Base-by-base conservation (phyloP, 2,329 filamentous ascomycete genomes). In the Endothia cerciana region DNA sequence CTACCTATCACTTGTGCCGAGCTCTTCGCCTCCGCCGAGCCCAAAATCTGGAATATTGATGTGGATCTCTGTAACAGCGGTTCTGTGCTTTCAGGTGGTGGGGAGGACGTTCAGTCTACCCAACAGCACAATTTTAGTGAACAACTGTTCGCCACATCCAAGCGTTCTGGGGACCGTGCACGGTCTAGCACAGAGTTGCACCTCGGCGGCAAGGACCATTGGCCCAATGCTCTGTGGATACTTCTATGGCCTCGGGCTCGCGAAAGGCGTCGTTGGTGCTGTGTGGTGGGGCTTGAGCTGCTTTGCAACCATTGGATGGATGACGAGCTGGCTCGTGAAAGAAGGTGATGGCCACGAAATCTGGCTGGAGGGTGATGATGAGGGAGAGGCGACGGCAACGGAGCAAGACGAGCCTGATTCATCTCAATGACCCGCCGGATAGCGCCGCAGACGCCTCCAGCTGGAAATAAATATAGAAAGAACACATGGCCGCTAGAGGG, bases 1-100 rank as follows among this genome's bases (percentile, higher is more conserved):
- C 0, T 93, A 89, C 73, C 82, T 94, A 15, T 85, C 90, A 1
- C 76, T 93, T 38, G 81, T 93, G 1, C 91, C 89, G 0, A 85
- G 85, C 45, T 68, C 79, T 49, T 73, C 83, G 62, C 73, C 79
- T 1, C 76, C 80, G 0, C 77, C 80, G 1, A 80, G 79, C 7
- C 73, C 78, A 45, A 85, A 85, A 58, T 81, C 82, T 1, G 88
- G 88, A 0, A 60, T 81, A 10, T 77, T 79, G 49, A 80, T 93
- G 43, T 93, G 91, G 91, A 70, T 84, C 0, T 84, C 87, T 1
- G 88, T 93, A 22, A 82, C 83, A 0, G 76, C 81, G 3, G 85
- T 92, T 1, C 79, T 93, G 1, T 79, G 85, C 15, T 74, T 91
- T 13, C 89, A 91, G 70, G 89, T 91, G 10, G 78, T 87, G 1